A percentile compares a stretch with the other conserved stretches of the same genome.
phyloP scores from a whole-genome alignment of 306 rosid genomes.

The Mimosa pudica region DNA sequence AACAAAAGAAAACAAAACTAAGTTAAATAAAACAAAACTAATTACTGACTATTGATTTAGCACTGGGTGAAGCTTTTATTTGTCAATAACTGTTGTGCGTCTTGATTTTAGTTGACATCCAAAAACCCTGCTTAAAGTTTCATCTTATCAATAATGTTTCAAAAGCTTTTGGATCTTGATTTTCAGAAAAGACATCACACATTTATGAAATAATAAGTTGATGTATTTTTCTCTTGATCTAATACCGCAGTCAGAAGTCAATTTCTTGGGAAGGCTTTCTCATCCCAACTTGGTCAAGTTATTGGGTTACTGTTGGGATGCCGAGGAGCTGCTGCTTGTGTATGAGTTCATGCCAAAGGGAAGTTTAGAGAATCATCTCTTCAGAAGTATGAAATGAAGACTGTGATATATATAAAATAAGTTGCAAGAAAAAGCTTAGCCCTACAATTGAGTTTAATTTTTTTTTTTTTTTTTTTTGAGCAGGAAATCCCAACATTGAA shows the following conservation, averaged over 20 bases:
- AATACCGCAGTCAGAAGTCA: slow-evolving; percentile 75
- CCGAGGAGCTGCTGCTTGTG: slow-evolving; percentile 76
- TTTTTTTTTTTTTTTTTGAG: slow-evolving; percentile 29
- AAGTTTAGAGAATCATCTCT: slow-evolving; percentile 91
- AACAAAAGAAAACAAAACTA: too few relatives aligned
- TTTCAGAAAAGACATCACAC: background rate
- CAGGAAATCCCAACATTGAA: slow-evolving; percentile 57
- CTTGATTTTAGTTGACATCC: slow-evolving; percentile 11
- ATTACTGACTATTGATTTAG: background rate
- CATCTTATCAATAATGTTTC: too few relatives aligned
- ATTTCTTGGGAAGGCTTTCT: slow-evolving; percentile 74
- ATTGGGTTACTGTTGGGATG: slow-evolving; percentile 77
- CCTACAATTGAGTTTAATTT: slow-evolving; percentile 22
- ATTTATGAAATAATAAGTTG: slow-evolving; percentile 1
- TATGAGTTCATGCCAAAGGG: slow-evolving; percentile 88
- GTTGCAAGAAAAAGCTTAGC: background rate
- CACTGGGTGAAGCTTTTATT: background rate
- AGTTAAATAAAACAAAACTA: background rate
- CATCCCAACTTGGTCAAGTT: slow-evolving; percentile 89
- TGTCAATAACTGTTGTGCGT: slow-evolving; percentile 8
- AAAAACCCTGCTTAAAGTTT: too few relatives aligned
- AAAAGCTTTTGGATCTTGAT: too few relatives aligned
- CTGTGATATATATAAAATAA: slow-evolving; percentile 3
- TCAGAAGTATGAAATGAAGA: slow-evolving; percentile 64
- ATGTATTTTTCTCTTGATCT: slow-evolving; percentile 16